Base-by-base conservation (phyloP, 495 filamentous ascomycete genomes). In the Parathielavia hyrcaniae region DNA sequence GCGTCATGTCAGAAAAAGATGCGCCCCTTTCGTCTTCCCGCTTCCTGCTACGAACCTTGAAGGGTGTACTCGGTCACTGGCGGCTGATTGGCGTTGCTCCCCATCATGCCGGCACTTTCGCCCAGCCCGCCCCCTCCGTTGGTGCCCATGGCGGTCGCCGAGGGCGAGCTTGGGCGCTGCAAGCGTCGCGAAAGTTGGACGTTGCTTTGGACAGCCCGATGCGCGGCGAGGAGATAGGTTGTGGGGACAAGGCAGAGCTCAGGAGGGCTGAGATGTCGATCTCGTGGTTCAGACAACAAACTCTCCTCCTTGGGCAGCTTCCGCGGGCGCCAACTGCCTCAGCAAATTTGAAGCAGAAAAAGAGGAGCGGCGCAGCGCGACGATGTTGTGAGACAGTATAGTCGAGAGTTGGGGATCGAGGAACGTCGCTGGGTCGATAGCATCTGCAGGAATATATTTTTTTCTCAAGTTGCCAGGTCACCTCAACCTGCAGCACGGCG, bases 11-110 rank as follows among this genome's bases (percentile, higher is more conserved):
- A 63, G 67, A 62, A 56, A 22, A 40, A 30, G 30, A 49, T 5
- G 45, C n/a, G n/a, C n/a, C 35, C 16, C 26, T 30, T 46, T n/a
- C n/a, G n/a, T n/a, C 26, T 45, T 14, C 34, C 46, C 26, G n/a
- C 9, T 16, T 26, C 11, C 40, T 39, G 35, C 36, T 30, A 67
- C 79, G 66, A 69, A 95, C 92, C 93, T 83, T 98, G 93, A 44
- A 98, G 77, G 34, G 93, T 97, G 66, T 98, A 98, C 69, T 98
- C 95, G n/a, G 95, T 97, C 47, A 90, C 93, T 58, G 86, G 84
- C 38, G 84, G 85, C 59, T 87, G 83, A 64, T 81, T 79, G 39
- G 52, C 68, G 60, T 75, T 79, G 65, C 77, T 81, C 26, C 66
- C 66, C 67, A 70, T 67, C 23, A 62, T 54, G 53, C 61, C 63